Evolutionary conservation across 106 monocot species (phyloP), one percentile per base, ranked within the genome.

Genomic region (Dioscorea dumetorum): DNA sequence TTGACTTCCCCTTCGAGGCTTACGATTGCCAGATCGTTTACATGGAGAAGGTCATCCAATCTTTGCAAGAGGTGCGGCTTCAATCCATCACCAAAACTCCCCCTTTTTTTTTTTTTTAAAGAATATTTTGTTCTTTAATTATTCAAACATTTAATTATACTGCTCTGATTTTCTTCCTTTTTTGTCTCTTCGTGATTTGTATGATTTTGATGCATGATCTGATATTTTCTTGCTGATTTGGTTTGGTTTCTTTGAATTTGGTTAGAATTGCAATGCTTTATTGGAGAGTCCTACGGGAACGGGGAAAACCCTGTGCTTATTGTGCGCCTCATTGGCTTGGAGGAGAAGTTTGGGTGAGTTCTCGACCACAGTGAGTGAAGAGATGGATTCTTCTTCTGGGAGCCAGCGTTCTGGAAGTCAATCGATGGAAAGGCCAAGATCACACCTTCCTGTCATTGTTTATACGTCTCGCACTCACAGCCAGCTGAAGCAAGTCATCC

Each of bases 241-340:
- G 1, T 28, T 28, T 72, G 17, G 50, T 32, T 60, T 15, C 17
- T 2, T 53, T n/a, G 49, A 41, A 6, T 41, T 19, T 24, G 63
- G 62, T 22, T 22, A 92, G 97, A 70, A 84, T 31, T 81, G 81
- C 48, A 88, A 92, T 72, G 95, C 95, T 62, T 83, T 92, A 71
- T 67, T 97, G 72, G 95, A 97, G 84, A 91, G 91, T 62, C 95
- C 95, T 11, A 97, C 95, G 0, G 97, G 97, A 22, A 97, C 92
- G 33, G 97, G 97, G 58, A 97, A 97, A 67, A 97, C 97, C 18
- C 69, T 97, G 63, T 82, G 92, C 80, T 73, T 97, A 28, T 70
- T 97, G 3, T 97, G 97, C 64, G 86, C 97, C 13, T 79, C 92
- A 4, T 60, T 97, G 66, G 97, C 97, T 2, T 97, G 97, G 97